A percentile compares a stretch with the other conserved stretches of the same genome.
phyloP scores from a whole-genome alignment of 1,284 basidiomycete genomes.

The Ganoderma meredithae region DNA sequence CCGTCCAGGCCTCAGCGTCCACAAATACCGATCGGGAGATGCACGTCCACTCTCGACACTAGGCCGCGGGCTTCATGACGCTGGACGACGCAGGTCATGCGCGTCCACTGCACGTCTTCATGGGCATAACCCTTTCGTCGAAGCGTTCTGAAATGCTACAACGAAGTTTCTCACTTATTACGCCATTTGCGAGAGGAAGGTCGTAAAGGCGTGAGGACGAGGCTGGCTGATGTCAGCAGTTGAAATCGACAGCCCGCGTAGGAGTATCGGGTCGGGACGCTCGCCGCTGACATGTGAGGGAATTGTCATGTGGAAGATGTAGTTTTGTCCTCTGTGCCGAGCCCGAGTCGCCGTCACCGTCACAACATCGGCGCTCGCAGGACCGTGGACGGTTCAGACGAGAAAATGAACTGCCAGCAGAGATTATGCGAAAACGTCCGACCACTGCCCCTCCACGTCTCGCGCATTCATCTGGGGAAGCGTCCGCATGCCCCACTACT shows the following conservation, averaged over 20 bases:
- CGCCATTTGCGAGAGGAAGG: neutral
- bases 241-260: no score
- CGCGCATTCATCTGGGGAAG: no score
- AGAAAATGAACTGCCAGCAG: no score
- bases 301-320: no score
- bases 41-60: neutral
- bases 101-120: constrained; percentile 75
- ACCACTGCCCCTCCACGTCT: no score
- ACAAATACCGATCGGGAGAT: neutral
- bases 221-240: constrained; percentile 43
- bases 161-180: neutral
- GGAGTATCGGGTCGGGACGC: constrained; percentile 25
- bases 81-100: constrained; percentile 54
- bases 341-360: no score
- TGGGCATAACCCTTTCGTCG: constrained; percentile 80
- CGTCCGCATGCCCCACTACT: no score
- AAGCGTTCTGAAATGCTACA: constrained; percentile 63
- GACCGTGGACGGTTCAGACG: no score
- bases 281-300: constrained; percentile 78
- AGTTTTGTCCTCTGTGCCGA: no score
- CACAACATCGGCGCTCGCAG: no score
- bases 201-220: constrained; percentile 67
- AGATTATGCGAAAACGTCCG: no score
- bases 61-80: neutral
- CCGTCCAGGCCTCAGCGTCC: neutral